Evolutionary conservation across 2,329 filamentous ascomycete species (phyloP).

Genomic region (Penicillium sp.): DNA sequence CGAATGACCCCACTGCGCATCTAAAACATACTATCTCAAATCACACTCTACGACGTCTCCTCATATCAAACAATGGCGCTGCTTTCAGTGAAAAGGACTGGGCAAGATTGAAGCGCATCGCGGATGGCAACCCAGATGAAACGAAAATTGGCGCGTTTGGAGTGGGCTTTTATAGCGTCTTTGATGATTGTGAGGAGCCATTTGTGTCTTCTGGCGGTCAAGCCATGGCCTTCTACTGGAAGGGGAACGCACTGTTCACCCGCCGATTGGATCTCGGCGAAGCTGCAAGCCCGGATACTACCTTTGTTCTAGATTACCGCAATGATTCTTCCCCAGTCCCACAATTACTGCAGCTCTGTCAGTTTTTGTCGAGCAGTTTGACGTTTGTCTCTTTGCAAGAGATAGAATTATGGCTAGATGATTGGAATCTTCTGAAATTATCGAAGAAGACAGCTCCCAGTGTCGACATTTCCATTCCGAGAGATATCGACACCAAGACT

Average conservation of each 20-base stretch:
- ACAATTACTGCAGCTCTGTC: slow-evolving; percentile 76
- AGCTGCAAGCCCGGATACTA: slow-evolving; percentile 66
- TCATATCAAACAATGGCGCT: slow-evolving; percentile 89
- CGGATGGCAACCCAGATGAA: slow-evolving; percentile 98
- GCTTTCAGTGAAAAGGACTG: slow-evolving; percentile 88
- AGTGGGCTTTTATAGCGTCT: slow-evolving; percentile 97
- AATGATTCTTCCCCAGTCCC: slow-evolving; percentile 84
- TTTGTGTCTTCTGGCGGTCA: slow-evolving; percentile 90
- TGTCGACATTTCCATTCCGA: slow-evolving; percentile 66
- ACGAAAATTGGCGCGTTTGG: slow-evolving; percentile 99
- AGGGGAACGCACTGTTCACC: slow-evolving; percentile 94
- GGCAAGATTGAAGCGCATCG: slow-evolving; percentile 89
- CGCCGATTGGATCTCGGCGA: slow-evolving; percentile 72
- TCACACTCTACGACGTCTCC: slow-evolving; percentile 79
- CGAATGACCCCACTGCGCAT: slow-evolving; percentile 64
- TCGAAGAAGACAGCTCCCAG: slow-evolving; percentile 82
- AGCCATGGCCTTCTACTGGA: slow-evolving; percentile 99
- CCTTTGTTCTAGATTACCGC: slow-evolving; percentile 92
- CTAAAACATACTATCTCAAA: slow-evolving; percentile 80
- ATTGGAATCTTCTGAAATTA: slow-evolving; percentile 73
- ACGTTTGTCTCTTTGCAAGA: slow-evolving; percentile 88
- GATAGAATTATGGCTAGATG: slow-evolving; percentile 87
- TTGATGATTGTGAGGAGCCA: slow-evolving; percentile 95
- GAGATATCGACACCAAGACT: slow-evolving; percentile 75
- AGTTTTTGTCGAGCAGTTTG: slow-evolving; percentile 90